Evolutionary conservation across 2,329 filamentous ascomycete genomes (phyloP).

Genomic region (Botrytis paeoniae): DNA sequence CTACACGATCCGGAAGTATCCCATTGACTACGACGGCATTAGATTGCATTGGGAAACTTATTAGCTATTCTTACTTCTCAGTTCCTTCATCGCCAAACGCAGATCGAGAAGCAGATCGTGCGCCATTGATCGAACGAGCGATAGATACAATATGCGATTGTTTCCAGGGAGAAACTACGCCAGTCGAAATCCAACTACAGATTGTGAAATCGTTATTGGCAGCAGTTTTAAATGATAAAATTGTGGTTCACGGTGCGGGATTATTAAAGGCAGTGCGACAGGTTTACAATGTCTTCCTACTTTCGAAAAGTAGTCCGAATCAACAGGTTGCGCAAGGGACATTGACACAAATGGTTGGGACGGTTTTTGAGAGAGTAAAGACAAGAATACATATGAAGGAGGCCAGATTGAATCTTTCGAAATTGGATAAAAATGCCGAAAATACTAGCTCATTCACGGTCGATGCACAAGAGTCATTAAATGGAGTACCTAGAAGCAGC

Average conservation of each 20-base stretch:
- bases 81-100: constrained; percentile 52
- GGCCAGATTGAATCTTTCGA: constrained; percentile 56
- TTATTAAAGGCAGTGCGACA: constrained; percentile 94
- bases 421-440: constrained; percentile 31
- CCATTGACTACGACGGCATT: constrained; percentile 85
- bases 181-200: constrained; percentile 89
- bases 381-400: constrained; percentile 84
- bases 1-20: constrained; percentile 81
- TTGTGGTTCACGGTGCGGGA: constrained; percentile 94
- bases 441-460: constrained; percentile 37
- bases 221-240: constrained; percentile 96
- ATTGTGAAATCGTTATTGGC: constrained; percentile 96
- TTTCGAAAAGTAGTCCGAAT: constrained; percentile 90
- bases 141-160: constrained; percentile 99
- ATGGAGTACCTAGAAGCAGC: constrained; percentile 28
- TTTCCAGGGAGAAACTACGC: constrained; percentile 94
- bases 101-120: constrained; percentile 43
- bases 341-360: constrained; percentile 96
- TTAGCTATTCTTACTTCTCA: constrained; percentile 98
- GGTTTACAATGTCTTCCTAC: constrained; percentile 97
- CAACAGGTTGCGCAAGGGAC: constrained; percentile 97
- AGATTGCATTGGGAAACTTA: constrained; percentile 97
- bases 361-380: constrained; percentile 94
- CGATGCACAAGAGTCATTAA: constrained; percentile 34
- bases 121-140: constrained; percentile 89